Percentiles rank a stretch among this genome's conserved stretches.
Evolutionary conservation across 305 asterid genomes (phyloP).

Genomic region (Stenogyne calaminthoides): DNA sequence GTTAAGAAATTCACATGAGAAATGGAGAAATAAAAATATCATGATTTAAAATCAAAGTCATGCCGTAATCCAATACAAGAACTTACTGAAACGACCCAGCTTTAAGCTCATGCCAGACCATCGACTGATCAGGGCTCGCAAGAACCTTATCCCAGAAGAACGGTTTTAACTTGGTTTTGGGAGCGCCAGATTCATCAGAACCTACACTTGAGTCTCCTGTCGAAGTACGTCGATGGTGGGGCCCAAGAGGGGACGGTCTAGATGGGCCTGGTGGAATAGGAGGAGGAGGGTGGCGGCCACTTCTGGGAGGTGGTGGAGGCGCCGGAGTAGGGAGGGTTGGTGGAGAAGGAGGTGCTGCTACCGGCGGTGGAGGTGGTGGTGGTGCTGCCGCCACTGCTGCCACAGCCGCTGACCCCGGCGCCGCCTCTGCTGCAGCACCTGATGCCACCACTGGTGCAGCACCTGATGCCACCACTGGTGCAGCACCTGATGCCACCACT

Average conservation of each 20-base stretch:
- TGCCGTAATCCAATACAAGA: not conserved
- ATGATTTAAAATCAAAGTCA: not conserved
- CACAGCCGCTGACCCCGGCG: not conserved
- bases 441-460: not conserved
- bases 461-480: not conserved
- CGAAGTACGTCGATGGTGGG: conserved; percentile 48
- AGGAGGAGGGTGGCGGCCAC: conserved; percentile 48
- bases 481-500: not conserved
- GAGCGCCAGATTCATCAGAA: conserved; percentile 60
- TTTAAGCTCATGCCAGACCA: conserved; percentile 97
- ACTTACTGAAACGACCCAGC: conserved; percentile 98
- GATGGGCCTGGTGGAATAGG: conserved; percentile 68
- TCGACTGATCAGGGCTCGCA: conserved; percentile 82
- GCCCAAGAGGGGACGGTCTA: conserved; percentile 60
- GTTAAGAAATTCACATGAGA: not conserved
- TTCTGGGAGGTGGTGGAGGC: conserved; percentile 88
- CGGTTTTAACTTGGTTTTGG: conserved; percentile 87
- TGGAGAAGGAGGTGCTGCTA: conserved; percentile 61
- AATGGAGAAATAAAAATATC: not conserved
- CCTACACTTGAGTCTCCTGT: conserved; percentile 36
- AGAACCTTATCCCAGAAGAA: conserved; percentile 98
- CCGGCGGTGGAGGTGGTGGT: conserved; percentile 36
- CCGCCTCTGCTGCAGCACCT: too few species aligned
- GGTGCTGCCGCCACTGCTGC: not conserved
- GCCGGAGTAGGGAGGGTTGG: conserved; percentile 67